phyloP scores from a whole-genome alignment of 2,329 filamentous ascomycete genomes.

The Laburnicola sp. region DNA sequence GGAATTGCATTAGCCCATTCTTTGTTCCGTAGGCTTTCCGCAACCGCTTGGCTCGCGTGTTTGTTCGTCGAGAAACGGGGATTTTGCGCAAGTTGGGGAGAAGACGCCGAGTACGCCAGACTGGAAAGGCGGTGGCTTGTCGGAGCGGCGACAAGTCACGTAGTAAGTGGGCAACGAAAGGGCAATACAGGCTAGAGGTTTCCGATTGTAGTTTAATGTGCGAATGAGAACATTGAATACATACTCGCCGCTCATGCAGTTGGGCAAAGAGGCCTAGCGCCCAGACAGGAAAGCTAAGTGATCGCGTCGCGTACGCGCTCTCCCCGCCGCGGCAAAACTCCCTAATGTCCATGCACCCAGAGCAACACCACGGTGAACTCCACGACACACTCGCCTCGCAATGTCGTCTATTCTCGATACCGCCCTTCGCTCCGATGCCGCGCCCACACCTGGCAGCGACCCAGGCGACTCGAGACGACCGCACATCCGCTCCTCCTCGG shows the following conservation, averaged over 20 bases:
- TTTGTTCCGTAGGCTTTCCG: constrained; percentile 4
- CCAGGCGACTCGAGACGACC: constrained; percentile 41
- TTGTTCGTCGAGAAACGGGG: constrained; percentile 2
- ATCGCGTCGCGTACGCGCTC: constrained; percentile 9
- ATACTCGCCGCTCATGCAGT: neutral
- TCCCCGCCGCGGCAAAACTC: constrained; percentile 17
- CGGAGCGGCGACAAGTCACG: neutral
- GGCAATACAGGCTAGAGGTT: neutral
- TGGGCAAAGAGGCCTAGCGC: neutral
- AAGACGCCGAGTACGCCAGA: neutral
- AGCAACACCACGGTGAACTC: constrained; percentile 1
- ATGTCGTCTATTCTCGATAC: constrained; percentile 60
- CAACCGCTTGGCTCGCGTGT: constrained; percentile 6
- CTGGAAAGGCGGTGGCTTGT: neutral
- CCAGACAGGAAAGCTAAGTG: constrained; percentile 5
- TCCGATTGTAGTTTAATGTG: constrained; percentile 6
- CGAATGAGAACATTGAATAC: constrained; percentile 1
- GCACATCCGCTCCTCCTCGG: constrained; percentile 55
- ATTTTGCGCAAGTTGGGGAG: neutral
- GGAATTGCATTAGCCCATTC: constrained; percentile 13
- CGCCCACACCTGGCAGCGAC: constrained; percentile 45
- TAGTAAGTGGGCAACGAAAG: constrained; percentile 1
- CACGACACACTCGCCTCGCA: constrained; percentile 17
- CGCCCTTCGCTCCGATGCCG: constrained; percentile 53
- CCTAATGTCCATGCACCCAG: constrained; percentile 11